Evolutionary conservation across 1,284 basidiomycete genomes (phyloP), one percentile per base, ranked within the genome.

Genomic region (Termitomyces sp.): DNA sequence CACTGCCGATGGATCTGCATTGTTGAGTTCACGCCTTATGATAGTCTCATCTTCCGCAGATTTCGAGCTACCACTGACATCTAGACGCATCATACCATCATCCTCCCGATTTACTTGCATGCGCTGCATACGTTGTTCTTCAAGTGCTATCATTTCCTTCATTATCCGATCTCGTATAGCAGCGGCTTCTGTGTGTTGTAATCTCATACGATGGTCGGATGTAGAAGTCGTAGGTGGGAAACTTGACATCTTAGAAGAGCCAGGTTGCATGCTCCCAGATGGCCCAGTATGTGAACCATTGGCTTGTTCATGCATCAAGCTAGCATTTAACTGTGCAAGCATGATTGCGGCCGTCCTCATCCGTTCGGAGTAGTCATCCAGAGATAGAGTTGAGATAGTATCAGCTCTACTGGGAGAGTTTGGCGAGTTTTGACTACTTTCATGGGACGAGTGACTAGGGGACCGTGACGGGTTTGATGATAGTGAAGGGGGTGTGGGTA

Each of bases 281-380:
- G 42, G 42, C 16, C 44, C 57, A 19, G 77, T 68, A 21, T 63
- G 60, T 16, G 73, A 52, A 35, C 74, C 45, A 13, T 69, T 68
- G 0, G 68, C 57, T 21, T 73, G 68, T 54, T 83, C 82, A 48
- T 84, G 80, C 11, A 83, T 74, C 44, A 91, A 76, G 56, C 84
- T 94, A 0, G 92, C 86, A 62, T 95, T 97, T 40, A 99, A 80
- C 71, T 99, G 96, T 1, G 96, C 89, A 19, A 99, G 84, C 96
- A 99, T 98, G 62, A 99, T 88, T 3, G 97, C 96, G 1, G 96
- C 96, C 9, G 94, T 98, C 13, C 93, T 86, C 96, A 99, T 99
- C 40, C 96, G 84, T 63, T 97, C 92, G 0, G 96, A 96, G 67
- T 99, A 99, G 62, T 99, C 96, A 64, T 99, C 95, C 28, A 99